A percentile compares a stretch with the other conserved stretches of the same genome.
These are phyloP conservation scores for Volvox reticuliferus DNA, from an alignment of 139 green algal species.

Conservation along the genomic window DNA sequence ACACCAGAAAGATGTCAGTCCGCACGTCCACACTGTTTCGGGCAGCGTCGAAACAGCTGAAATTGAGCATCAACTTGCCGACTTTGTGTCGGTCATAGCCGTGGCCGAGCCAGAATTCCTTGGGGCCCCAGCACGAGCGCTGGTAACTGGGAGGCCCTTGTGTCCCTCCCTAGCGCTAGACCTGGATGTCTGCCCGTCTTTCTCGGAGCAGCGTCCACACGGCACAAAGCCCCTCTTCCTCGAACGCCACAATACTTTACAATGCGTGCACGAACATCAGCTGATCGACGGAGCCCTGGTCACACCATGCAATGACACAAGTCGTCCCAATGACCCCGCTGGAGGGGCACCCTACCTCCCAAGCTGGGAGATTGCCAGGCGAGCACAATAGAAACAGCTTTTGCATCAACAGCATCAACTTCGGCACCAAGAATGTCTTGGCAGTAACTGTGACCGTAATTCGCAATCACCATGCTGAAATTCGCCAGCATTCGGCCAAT, in stretches of 20 bases:
- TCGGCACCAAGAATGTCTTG: no score
- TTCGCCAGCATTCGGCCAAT: no score
- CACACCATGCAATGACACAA: no score
- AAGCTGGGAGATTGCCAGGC: slow-evolving; percentile 5
- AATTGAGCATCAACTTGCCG: neutral
- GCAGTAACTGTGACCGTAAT: no score
- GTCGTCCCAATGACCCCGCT: no score
- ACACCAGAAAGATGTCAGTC: neutral
- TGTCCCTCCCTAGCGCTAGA: neutral
- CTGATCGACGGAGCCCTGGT: neutral
- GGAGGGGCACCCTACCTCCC: neutral
- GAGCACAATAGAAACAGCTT: neutral
- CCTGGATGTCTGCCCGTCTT: slow-evolving; percentile 4
- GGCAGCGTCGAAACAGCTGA: neutral
- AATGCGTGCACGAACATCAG: neutral
- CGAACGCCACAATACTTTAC: neutral
- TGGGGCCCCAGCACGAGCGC: neutral
- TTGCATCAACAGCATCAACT: no score
- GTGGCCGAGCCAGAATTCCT: neutral
- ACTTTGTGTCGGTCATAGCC: neutral
- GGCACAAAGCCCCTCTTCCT: neutral
- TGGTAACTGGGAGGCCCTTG: neutral
- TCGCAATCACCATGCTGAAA: no score
- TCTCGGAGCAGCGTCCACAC: neutral
- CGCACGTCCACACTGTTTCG: neutral